phyloP scores from a whole-genome alignment of 2,329 filamentous ascomycete species.

The Cladosporium cucumerinum region DNA sequence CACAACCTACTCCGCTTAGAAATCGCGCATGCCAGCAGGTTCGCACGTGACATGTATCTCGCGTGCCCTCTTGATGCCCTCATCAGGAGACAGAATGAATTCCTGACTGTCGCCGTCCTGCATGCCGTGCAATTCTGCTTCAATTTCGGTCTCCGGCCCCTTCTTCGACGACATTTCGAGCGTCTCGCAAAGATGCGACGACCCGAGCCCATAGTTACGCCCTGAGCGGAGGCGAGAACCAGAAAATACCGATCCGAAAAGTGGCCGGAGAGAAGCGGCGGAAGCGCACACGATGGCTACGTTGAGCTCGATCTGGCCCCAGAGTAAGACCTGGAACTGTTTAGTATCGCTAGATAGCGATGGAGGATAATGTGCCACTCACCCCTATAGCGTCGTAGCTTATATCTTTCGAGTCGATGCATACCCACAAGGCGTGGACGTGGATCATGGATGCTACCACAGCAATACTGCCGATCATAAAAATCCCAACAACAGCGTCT shows the following conservation, averaged over 20 bases:
- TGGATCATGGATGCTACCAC: constrained; percentile 1
- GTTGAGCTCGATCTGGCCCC: constrained; percentile 12
- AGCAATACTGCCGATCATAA: constrained; percentile 2
- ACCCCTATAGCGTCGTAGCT: constrained; percentile 4
- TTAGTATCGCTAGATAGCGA: neutral
- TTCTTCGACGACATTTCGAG: neutral
- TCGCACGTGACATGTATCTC: neutral
- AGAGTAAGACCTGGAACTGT: constrained; percentile 21
- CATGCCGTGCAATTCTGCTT: neutral
- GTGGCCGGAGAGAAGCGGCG: neutral
- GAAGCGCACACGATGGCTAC: constrained; percentile 7
- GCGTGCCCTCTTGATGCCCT: neutral
- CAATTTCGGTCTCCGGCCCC: neutral
- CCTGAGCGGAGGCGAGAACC: neutral
- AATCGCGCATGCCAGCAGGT: neutral
- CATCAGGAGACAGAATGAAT: neutral
- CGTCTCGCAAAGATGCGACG: neutral
- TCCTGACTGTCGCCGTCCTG: constrained; percentile 7
- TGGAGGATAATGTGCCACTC: neutral
- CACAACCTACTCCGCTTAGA: neutral
- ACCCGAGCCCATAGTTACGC: neutral
- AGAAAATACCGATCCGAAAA: neutral
- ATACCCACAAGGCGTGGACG: neutral
- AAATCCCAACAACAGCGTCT: constrained; percentile 5
- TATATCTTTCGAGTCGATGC: neutral